Evolutionary conservation across 345 rosid species (phyloP), one percentile per base, ranked within the genome.

Genomic region (Ceriops tagal): DNA sequence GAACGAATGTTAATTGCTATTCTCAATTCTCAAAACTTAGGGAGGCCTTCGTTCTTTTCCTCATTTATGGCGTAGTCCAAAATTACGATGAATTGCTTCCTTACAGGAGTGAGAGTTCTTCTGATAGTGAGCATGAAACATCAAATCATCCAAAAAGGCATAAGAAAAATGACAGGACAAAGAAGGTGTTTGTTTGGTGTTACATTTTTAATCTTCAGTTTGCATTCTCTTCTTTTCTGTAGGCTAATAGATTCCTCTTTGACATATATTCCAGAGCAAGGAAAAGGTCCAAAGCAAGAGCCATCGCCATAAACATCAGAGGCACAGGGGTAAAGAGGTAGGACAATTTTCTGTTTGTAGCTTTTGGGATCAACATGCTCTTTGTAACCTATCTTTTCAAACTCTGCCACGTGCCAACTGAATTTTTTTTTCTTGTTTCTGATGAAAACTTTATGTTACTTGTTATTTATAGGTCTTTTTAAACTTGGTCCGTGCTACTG

Each of bases 321-420:
- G 88, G 86, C 81, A 64, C 65, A 92, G 87, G 80, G 83, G n/a
- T 27, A 88, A 87, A 75, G 92, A 95, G 96, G 99, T 90, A 81
- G 62, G 81, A 15, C 47, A 39, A 51, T 75, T 21, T 62, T 77
- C 78, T 79, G 62, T 37, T 2, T 28, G 18, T 35, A 4, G 21
- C 30, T 37, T 15, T 2, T 62, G 22, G 24, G 16, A 8, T 52
- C 58, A 24, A 2, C 13, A 28, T 9, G 26, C n/a, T 16, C 53
- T 16, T 43, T 43, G 49, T 43, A 11, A 43, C 4, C 49, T 13
- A 13, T 13, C 5, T 43, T 43, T 43, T 43, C 49, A 43, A 43
- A 13, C 18, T 43, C 19, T 13, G 16, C 19, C 19, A 13, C 0
- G 4, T 11, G 49, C 18, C 18, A 13, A 13, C 49, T 10, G 15